Conservation (phyloP, 139 green algal genomes). For the Asterochloris sp. region DNA sequence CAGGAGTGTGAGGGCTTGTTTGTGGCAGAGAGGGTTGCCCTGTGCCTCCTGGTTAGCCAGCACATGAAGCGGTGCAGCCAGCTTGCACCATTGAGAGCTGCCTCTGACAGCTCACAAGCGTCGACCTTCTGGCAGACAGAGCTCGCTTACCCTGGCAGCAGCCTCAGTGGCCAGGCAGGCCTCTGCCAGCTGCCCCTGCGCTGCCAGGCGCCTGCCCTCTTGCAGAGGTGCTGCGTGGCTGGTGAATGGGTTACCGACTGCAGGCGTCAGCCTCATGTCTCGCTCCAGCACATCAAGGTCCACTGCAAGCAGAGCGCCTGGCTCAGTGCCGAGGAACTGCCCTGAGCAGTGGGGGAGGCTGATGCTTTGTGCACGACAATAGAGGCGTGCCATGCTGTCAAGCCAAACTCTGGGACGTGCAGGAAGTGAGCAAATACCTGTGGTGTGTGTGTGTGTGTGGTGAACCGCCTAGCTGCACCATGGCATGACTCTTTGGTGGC, state of each 20-base stretch:
- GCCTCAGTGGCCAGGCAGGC: constrained; percentile 9
- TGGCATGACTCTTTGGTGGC: no score
- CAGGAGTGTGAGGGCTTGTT: not conserved
- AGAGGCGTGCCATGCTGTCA: no score
- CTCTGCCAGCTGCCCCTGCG: not conserved
- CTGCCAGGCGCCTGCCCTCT: not conserved
- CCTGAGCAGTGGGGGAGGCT: no score
- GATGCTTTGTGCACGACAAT: no score
- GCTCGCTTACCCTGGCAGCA: constrained; percentile 1
- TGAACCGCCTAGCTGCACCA: no score
- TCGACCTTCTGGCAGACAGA: not conserved
- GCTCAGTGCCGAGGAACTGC: no score
- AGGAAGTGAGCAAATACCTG: no score
- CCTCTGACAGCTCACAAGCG: not conserved
- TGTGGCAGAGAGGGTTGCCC: not conserved
- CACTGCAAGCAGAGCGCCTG: no score
- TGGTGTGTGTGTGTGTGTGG: no score
- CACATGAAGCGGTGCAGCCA: not conserved
- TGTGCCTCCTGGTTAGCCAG: not conserved
- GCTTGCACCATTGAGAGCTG: not conserved
- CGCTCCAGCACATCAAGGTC: not conserved
- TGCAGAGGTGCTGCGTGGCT: constrained; percentile 1
- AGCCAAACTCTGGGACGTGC: no score
- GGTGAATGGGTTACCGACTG: not conserved
- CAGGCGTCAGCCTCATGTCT: constrained; percentile 10